Evolutionary conservation across 139 green algal genomes (phyloP).

Genomic region (Ettlia oleoabundans): DNA sequence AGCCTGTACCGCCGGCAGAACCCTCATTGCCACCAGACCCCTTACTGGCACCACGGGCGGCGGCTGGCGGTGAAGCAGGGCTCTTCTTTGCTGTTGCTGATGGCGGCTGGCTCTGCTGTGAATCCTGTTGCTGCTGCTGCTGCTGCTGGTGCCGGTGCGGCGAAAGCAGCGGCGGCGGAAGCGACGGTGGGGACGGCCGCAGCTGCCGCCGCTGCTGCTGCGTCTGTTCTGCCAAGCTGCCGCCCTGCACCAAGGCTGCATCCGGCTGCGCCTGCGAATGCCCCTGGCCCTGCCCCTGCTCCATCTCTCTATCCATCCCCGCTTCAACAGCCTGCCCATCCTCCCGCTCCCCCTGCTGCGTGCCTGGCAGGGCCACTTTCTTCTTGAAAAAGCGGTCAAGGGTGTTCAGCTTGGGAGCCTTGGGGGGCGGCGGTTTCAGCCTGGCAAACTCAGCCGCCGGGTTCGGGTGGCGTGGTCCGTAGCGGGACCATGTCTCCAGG

Average conservation of each 20-base stretch:
- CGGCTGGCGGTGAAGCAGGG: too few species aligned
- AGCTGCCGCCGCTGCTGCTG: not conserved
- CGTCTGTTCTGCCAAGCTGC: not conserved
- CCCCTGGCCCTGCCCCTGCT: not conserved
- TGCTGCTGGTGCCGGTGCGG: not conserved
- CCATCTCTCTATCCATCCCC: too few species aligned
- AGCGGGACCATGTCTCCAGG: slow-evolving; percentile 41
- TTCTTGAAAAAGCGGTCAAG: not conserved
- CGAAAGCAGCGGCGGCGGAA: not conserved
- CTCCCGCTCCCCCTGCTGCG: not conserved
- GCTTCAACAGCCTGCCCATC: too few species aligned
- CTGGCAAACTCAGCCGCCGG: slow-evolving; percentile 2
- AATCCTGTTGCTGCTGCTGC: not conserved
- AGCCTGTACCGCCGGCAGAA: too few species aligned
- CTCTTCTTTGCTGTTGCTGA: not conserved
- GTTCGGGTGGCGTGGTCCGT: not conserved
- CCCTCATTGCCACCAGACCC: too few species aligned
- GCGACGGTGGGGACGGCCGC: too few species aligned
- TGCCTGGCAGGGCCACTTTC: not conserved
- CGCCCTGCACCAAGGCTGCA: too few species aligned
- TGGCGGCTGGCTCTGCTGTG: not conserved
- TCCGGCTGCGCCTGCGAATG: too few species aligned
- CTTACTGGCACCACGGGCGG: too few species aligned
- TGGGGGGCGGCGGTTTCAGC: slow-evolving; percentile 9
- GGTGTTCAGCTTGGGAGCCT: slow-evolving; percentile 16